phyloP scores from a whole-genome alignment of 2,329 filamentous ascomycete species.

The Aspergillus sp. region DNA sequence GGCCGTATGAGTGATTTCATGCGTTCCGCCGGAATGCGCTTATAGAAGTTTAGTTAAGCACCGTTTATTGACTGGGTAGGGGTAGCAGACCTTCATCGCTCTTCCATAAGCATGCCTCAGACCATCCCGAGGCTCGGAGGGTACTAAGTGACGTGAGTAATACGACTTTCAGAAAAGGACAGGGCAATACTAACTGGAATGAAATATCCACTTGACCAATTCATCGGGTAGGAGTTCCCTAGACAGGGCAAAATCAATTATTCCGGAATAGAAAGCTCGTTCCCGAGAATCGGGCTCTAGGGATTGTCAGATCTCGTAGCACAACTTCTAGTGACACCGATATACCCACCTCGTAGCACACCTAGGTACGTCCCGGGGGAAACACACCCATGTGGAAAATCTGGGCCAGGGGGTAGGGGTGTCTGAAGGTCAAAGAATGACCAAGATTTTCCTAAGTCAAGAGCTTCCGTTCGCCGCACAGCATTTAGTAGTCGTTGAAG shows the following conservation, averaged over 20 bases:
- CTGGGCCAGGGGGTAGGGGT: conserved; percentile 20
- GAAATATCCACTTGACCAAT: conserved; percentile 63
- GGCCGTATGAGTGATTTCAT: conserved; percentile 38
- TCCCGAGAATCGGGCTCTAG: conserved; percentile 53
- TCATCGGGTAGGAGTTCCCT: conserved; percentile 59
- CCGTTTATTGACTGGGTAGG: neutral
- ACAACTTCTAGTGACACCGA: neutral
- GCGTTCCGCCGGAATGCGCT: conserved; percentile 32
- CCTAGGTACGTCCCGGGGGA: conserved; percentile 29
- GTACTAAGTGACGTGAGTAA: conserved; percentile 38
- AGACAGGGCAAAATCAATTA: conserved; percentile 56
- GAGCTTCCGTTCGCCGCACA: conserved; percentile 61
- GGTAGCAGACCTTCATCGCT: conserved; percentile 49
- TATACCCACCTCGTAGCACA: conserved; percentile 34
- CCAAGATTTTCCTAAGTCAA: conserved; percentile 54
- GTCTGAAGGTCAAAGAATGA: conserved; percentile 53
- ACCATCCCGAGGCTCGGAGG: conserved; percentile 54
- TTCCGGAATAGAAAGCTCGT: conserved; percentile 62
- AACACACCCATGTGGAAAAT: conserved; percentile 39
- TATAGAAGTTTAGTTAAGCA: conserved; percentile 12
- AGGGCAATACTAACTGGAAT: conserved; percentile 29
- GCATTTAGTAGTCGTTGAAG: conserved; percentile 55
- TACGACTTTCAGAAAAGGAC: neutral
- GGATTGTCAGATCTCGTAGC: conserved; percentile 14
- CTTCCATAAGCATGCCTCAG: conserved; percentile 62